phyloP scores from a whole-genome alignment of 2,329 filamentous ascomycete genomes.

The Mollisiaceae sp. region DNA sequence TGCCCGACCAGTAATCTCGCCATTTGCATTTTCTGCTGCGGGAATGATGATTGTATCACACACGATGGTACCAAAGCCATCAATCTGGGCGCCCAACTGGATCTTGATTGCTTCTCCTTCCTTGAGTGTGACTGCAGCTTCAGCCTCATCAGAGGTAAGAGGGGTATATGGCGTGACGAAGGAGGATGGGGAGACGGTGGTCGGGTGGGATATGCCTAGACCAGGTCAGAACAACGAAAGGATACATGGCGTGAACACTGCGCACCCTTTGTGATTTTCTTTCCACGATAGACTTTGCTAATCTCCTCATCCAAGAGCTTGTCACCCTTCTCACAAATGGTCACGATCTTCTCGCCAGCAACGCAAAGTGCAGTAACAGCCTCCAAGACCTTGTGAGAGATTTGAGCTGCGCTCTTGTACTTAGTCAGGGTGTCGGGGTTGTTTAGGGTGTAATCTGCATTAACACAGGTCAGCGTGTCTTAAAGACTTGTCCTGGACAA shows the following conservation, averaged over 20 bases:
- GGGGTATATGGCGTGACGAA: constrained; percentile 98
- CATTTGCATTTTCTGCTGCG: constrained; percentile 58
- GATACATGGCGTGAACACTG: constrained; percentile 27
- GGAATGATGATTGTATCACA: constrained; percentile 87
- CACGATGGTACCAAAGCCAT: constrained; percentile 95
- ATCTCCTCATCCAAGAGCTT: constrained; percentile 93
- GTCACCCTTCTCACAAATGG: constrained; percentile 95
- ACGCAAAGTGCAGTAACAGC: constrained; percentile 76
- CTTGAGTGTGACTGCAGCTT: constrained; percentile 81
- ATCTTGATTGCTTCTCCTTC: constrained; percentile 92
- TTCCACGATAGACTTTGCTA: constrained; percentile 95
- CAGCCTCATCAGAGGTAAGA: constrained; percentile 81
- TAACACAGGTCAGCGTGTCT: constrained; percentile 23
- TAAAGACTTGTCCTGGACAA: not conserved
- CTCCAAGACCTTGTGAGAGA: constrained; percentile 94
- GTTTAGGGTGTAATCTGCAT: constrained; percentile 81
- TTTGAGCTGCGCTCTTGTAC: constrained; percentile 95
- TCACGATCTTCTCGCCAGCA: constrained; percentile 89
- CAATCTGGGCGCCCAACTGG: constrained; percentile 97
- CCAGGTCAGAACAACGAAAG: constrained; percentile 35
- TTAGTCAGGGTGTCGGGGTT: constrained; percentile 97
- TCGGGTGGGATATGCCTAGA: constrained; percentile 86
- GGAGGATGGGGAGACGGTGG: constrained; percentile 90
- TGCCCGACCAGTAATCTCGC: constrained; percentile 72
- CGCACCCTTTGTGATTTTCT: constrained; percentile 90